Evolutionary conservation across 1,139 yeast species (phyloP).

Genomic region (Lodderomyces oxycetoniae): DNA sequence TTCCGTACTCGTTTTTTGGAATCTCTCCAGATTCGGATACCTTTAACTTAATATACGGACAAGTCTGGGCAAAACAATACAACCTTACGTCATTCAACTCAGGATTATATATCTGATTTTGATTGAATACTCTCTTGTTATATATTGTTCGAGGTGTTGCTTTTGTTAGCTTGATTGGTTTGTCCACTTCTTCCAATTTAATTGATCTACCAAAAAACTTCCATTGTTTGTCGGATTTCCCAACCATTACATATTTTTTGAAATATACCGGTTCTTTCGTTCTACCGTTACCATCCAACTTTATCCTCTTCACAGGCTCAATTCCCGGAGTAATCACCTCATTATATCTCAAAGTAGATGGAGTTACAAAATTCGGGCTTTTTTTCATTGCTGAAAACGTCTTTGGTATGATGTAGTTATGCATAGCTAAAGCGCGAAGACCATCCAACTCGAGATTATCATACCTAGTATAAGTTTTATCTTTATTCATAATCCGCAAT

Average conservation of each 20-base stretch:
- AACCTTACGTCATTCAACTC: conserved; percentile 21
- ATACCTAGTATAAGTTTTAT: conserved; percentile 4
- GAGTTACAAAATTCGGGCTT: conserved; percentile 29
- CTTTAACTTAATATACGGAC: conserved; percentile 21
- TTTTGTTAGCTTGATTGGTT: conserved; percentile 21
- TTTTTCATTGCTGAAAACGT: conserved; percentile 28
- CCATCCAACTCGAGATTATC: conserved; percentile 21
- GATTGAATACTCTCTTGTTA: conserved; percentile 19
- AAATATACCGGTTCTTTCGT: conserved; percentile 23
- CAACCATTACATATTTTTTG: conserved; percentile 23
- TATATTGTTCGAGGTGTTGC: conserved; percentile 25
- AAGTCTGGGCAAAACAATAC: conserved; percentile 32
- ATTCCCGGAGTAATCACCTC: conserved; percentile 21
- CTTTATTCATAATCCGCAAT: conserved; percentile 20
- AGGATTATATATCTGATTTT: conserved; percentile 19
- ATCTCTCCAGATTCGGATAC: conserved; percentile 16
- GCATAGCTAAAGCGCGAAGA: conserved; percentile 22
- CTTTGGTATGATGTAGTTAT: conserved; percentile 25
- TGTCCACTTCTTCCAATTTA: conserved; percentile 16
- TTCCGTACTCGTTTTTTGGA: conserved; percentile 33
- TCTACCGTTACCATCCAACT: conserved; percentile 13
- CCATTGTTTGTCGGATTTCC: conserved; percentile 39
- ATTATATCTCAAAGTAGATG: conserved; percentile 26
- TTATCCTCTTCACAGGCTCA: conserved; percentile 16
- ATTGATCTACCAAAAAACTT: conserved; percentile 35